These are phyloP conservation scores for Scheffersomyces segobiensis DNA, from an alignment of 1,139 yeast genomes.

Conservation along the genomic window DNA sequence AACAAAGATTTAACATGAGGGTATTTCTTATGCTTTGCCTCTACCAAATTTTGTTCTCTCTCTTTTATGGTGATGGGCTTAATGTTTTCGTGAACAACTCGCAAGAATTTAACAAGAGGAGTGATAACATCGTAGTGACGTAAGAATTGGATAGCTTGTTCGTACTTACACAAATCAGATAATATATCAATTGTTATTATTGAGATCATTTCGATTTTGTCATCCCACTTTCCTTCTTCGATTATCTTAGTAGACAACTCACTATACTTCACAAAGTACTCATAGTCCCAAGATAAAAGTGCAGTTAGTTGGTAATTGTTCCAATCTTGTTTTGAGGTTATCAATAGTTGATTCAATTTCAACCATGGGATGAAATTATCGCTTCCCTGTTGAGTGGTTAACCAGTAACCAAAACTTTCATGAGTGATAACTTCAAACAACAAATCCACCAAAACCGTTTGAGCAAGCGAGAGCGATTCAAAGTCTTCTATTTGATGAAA, in stretches of 20 bases:
- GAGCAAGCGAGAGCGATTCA: constrained; percentile 2
- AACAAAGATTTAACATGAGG: constrained; percentile 63
- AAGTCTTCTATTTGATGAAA: constrained; percentile 10
- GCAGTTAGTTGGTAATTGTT: constrained; percentile 50
- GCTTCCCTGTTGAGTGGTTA: constrained; percentile 1
- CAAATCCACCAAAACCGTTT: constrained; percentile 4
- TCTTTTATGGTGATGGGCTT: constrained; percentile 15
- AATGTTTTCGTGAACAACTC: constrained; percentile 50
- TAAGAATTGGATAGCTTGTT: constrained; percentile 53
- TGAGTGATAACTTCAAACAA: constrained; percentile 12
- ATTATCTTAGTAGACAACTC: constrained; percentile 1
- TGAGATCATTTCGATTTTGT: constrained; percentile 4
- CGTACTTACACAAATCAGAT: constrained; percentile 50
- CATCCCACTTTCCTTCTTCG: constrained; percentile 1
- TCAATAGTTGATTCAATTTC: constrained; percentile 38
- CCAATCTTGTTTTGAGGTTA: constrained; percentile 56
- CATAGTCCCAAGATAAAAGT: constrained; percentile 56
- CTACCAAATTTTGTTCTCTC: constrained; percentile 4
- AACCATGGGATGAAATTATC: constrained; percentile 15
- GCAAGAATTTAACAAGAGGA: constrained; percentile 43
- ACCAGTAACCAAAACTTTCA: constrained; percentile 17
- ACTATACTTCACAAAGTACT: constrained; percentile 29
- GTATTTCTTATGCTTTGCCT: constrained; percentile 32
- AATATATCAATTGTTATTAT: constrained; percentile 46
- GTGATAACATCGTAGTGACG: constrained; percentile 51